These are phyloP conservation scores for Laburnicola sp. DNA, from an alignment of 2,329 filamentous ascomycete genomes.

Conservation along the genomic window DNA sequence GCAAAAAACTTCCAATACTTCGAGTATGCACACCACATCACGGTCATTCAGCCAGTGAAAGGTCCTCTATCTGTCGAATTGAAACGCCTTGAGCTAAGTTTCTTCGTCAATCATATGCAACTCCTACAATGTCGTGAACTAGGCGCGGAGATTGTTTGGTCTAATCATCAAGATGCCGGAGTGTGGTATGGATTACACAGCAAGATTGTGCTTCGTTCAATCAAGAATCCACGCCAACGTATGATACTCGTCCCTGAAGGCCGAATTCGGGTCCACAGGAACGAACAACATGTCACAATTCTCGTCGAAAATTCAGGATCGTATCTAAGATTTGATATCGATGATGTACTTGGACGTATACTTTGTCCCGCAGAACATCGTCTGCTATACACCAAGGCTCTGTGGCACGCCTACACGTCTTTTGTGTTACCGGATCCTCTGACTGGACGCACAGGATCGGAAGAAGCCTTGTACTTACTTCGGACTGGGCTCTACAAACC, in stretches of 20 bases:
- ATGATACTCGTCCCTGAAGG: slow-evolving; percentile 61
- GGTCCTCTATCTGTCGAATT: slow-evolving; percentile 53
- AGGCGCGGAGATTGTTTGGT: slow-evolving; percentile 54
- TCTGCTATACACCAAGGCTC: slow-evolving; percentile 60
- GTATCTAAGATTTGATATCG: slow-evolving; percentile 58
- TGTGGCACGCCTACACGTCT: slow-evolving; percentile 64
- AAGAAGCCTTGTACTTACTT: slow-evolving; percentile 60
- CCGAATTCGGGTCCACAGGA: slow-evolving; percentile 24
- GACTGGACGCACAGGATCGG: slow-evolving; percentile 62
- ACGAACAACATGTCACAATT: slow-evolving; percentile 51
- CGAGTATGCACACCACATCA: slow-evolving; percentile 50
- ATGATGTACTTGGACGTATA: slow-evolving; percentile 59
- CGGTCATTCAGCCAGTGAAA: slow-evolving; percentile 50
- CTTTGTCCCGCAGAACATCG: slow-evolving; percentile 60
- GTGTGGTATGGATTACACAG: slow-evolving; percentile 63
- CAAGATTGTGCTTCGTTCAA: slow-evolving; percentile 61
- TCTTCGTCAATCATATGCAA: slow-evolving; percentile 52
- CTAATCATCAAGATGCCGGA: slow-evolving; percentile 59
- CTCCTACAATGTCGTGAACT: slow-evolving; percentile 57
- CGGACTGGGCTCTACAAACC: slow-evolving; percentile 54
- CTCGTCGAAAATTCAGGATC: slow-evolving; percentile 37
- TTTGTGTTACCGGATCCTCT: slow-evolving; percentile 60
- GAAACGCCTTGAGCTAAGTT: slow-evolving; percentile 57
- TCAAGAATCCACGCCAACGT: slow-evolving; percentile 45
- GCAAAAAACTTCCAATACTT: slow-evolving; percentile 55